Evolutionary conservation across 208 protist genomes (phyloP), one percentile per base, ranked within the genome.

Genomic region (Blastocrithidia nonstop): DNA sequence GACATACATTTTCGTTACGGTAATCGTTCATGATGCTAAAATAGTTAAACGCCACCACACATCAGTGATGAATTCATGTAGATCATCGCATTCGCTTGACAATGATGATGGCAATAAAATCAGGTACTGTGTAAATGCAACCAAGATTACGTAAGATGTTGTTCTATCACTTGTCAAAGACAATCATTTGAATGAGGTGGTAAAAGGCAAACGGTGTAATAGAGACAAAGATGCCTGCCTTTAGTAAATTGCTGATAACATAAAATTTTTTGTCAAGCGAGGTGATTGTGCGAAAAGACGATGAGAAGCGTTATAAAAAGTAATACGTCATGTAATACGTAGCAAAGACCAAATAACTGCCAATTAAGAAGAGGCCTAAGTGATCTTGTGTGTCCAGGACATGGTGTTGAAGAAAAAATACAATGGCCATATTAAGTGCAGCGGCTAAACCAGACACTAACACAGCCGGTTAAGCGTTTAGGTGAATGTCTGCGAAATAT

Each of bases 221-320:
- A 42, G 82, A 84, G 46, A 87, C 64, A 24, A 94, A 61, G 35
- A 94, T 79, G 31, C 78, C 79, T 3, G 79, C 77, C 44, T 94
- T 94, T 41, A 94, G 79, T 8, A 91, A 50, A 54, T 94, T 94
- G 9, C 75, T 74, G 39, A 94, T 88, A 29, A 84, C 90, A 65
- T 95, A 95, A 31, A 95, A 95, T 51, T 88, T 80, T 40, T 93
- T 93, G 25, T 92, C 84, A 24, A 76, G 65, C 25, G 81, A 85
- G 4, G 57, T 50, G 40, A 94, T 89, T n/a, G 64, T 56, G 3
- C 71, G 61, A 42, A 91, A 94, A 8, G 72, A 88, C 19, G 55
- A 40, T 1, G 71, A 74, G 57, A 76, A 75, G 19, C 68, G 68
- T 53, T 81, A 72, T 8, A 94, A 60, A 54, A 88, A 87, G 61